Evolutionary conservation across 306 rosid species (phyloP).

Genomic region (Crotalaria pallida): DNA sequence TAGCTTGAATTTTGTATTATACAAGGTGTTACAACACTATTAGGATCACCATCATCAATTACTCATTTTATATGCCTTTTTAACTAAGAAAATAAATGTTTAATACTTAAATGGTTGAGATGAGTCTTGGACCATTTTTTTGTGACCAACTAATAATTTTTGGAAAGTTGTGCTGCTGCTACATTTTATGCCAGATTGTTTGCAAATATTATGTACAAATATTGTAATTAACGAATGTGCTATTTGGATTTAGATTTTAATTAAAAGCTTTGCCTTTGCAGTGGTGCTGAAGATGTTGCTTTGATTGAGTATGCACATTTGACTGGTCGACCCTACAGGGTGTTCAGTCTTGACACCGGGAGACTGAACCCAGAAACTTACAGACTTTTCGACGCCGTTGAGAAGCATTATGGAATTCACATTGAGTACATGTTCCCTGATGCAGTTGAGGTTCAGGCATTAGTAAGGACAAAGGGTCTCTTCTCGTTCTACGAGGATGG

Average conservation of each 20-base stretch:
- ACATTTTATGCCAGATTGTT: neutral
- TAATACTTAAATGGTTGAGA: too few species aligned
- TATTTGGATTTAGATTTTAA: slow-evolving; percentile 26
- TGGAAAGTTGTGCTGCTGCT: neutral
- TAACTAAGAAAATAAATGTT: too few species aligned
- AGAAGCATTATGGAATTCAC: slow-evolving; percentile 79
- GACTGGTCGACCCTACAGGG: slow-evolving; percentile 91
- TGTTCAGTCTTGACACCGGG: slow-evolving; percentile 93
- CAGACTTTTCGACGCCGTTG: slow-evolving; percentile 63
- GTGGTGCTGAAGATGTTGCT: slow-evolving; percentile 98
- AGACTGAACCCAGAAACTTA: slow-evolving; percentile 94
- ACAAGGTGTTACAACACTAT: neutral
- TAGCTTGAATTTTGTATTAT: neutral
- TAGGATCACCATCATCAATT: too few species aligned
- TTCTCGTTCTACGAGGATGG: slow-evolving; percentile 98
- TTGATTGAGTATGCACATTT: slow-evolving; percentile 88
- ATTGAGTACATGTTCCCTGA: slow-evolving; percentile 98
- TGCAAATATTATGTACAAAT: neutral
- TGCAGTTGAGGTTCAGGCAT: slow-evolving; percentile 93
- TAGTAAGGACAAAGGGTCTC: slow-evolving; percentile 81
- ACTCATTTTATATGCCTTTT: too few species aligned
- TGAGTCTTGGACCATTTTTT: too few species aligned
- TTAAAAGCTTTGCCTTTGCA: slow-evolving; percentile 24
- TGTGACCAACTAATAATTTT: too few species aligned
- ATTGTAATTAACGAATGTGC: neutral